A percentile compares a stretch with the other conserved stretches of the same genome.
Conservation (phyloP, 1,284 basidiomycete species). For the Boletus austroedulis region DNA sequence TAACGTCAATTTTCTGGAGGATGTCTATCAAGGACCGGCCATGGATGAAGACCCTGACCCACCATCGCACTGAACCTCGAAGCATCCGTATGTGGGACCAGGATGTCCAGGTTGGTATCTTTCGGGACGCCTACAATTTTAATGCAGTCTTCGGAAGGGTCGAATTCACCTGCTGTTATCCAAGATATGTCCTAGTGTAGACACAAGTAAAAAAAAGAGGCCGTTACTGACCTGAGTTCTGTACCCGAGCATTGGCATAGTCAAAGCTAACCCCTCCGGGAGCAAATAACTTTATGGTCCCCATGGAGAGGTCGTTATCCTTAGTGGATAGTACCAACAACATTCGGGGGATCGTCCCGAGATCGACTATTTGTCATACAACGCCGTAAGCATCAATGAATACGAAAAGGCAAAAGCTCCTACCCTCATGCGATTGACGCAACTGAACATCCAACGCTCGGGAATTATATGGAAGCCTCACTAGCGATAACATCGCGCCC, state of each 20-base stretch:
- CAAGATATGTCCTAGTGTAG: constrained; percentile 13
- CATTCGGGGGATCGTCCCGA: constrained; percentile 57
- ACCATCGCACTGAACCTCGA: constrained; percentile 59
- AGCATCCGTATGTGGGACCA: constrained; percentile 61
- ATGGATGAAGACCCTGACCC: constrained; percentile 11
- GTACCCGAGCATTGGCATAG: constrained; percentile 43
- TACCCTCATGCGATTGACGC: constrained; percentile 60
- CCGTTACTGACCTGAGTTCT: constrained; percentile 37
- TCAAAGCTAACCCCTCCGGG: constrained; percentile 53
- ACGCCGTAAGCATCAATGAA: constrained; percentile 1
- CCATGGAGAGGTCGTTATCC: constrained; percentile 56
- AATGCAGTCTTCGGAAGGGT: constrained; percentile 44
- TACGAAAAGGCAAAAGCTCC: constrained; percentile 21
- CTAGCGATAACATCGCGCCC: constrained; percentile 38
- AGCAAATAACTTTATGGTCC: constrained; percentile 52
- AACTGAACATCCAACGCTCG: constrained; percentile 59
- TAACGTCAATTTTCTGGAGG: constrained; percentile 58
- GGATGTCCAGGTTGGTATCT: constrained; percentile 46
- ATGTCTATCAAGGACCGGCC: constrained; percentile 4
- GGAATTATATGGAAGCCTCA: constrained; percentile 58
- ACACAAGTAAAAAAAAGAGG: not conserved
- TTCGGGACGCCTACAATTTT: constrained; percentile 47
- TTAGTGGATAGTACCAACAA: constrained; percentile 60
- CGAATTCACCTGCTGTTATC: constrained; percentile 23
- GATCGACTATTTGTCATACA: constrained; percentile 50